Percentiles rank a stretch among this genome's conserved stretches.
Evolutionary conservation across 177 flowering plant species (phyloP).

Genomic region (Tripterygium wilfordii): DNA sequence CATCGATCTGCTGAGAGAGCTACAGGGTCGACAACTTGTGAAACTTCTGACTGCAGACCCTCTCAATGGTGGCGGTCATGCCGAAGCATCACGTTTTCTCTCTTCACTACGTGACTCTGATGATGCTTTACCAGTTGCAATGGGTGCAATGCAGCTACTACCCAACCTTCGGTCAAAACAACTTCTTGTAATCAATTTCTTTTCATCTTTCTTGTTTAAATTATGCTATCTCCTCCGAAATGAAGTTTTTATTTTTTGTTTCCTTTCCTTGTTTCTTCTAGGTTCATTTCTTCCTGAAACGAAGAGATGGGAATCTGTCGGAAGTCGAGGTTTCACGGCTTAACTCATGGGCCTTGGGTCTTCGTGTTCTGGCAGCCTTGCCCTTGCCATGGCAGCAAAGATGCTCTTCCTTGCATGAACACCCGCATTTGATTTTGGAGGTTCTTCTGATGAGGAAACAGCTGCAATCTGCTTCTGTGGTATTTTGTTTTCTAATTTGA

Average conservation of each 20-base stretch:
- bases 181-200: slow-evolving; percentile 63
- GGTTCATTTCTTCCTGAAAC: slow-evolving; percentile 98
- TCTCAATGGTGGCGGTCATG: slow-evolving; percentile 96
- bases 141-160: slow-evolving; percentile 98
- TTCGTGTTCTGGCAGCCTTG: slow-evolving; percentile 86
- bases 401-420: slow-evolving; percentile 93
- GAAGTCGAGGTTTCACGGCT: slow-evolving; percentile 80
- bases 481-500: slow-evolving; percentile 16
- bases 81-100: slow-evolving; percentile 98
- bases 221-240: neutral
- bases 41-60: slow-evolving; percentile 97
- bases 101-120: slow-evolving; percentile 90
- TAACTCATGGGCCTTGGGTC: slow-evolving; percentile 98
- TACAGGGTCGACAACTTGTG: slow-evolving; percentile 96
- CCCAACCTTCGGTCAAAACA: slow-evolving; percentile 94
- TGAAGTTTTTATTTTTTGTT: neutral
- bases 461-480: slow-evolving; percentile 92
- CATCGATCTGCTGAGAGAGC: slow-evolving; percentile 82
- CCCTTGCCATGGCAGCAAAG: slow-evolving; percentile 99
- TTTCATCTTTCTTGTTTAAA: neutral
- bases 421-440: slow-evolving; percentile 90
- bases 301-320: slow-evolving; percentile 82
- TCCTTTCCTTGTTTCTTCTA: slow-evolving; percentile 8
- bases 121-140: slow-evolving; percentile 97
- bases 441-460: slow-evolving; percentile 98